phyloP scores from a whole-genome alignment of 306 rosid species.

The Herpetospermum pedunculosum region DNA sequence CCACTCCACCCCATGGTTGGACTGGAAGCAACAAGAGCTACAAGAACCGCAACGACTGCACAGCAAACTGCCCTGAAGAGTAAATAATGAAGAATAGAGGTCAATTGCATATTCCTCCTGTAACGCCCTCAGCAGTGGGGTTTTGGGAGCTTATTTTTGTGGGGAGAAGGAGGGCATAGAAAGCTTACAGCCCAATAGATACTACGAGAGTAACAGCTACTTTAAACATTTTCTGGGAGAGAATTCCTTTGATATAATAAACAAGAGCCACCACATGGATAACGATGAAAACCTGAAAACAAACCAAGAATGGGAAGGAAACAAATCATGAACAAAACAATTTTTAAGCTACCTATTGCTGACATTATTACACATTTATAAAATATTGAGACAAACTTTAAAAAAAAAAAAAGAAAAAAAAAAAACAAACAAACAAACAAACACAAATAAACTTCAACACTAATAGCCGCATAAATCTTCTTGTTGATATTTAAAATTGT shows the following conservation, averaged over 20 bases:
- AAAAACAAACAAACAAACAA: not conserved
- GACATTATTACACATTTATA: not conserved
- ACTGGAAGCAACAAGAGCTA: constrained; percentile 94
- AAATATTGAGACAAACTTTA: not conserved
- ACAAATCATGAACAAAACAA: constrained; percentile 16
- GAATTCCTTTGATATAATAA: constrained; percentile 82
- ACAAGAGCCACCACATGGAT: constrained; percentile 95
- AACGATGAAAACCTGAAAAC: constrained; percentile 75
- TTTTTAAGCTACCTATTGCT: not conserved
- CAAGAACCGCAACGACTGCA: constrained; percentile 64
- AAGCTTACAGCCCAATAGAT: constrained; percentile 77
- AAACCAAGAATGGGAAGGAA: constrained; percentile 10
- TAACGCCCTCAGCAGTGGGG: constrained; percentile 4
- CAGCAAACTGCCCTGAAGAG: constrained; percentile 63
- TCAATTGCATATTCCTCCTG: constrained; percentile 13
- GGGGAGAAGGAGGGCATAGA: constrained; percentile 4
- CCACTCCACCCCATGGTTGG: constrained; percentile 99
- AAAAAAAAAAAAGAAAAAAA: not conserved
- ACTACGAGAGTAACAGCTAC: constrained; percentile 75
- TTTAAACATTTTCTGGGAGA: constrained; percentile 88
- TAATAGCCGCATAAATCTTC: not conserved
- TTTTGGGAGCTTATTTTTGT: constrained; percentile 1
- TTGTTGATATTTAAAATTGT: not conserved
- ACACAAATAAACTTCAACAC: not conserved
- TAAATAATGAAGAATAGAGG: constrained; percentile 14